Evolutionary conservation across 1,284 basidiomycete species (phyloP), one percentile per base, ranked within the genome.

Genomic region (Takashimella tepidaria): DNA sequence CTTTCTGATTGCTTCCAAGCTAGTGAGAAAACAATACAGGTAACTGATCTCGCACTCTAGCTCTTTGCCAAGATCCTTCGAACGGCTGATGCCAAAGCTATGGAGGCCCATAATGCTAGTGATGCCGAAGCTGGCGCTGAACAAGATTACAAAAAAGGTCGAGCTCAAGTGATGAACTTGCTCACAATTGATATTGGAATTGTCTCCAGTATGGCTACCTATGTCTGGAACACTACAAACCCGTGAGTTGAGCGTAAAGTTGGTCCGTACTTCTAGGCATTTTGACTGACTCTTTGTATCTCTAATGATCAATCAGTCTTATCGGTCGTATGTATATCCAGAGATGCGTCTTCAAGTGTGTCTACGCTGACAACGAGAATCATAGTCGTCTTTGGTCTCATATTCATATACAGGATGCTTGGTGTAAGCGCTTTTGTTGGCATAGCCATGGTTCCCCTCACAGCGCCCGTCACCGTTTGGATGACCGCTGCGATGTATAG

Each of bases 151-250:
- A 60, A 56, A 31, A 64, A 68, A 50, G 72, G 73, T 22, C 54
- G 73, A 27, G 63, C 59, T 27, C 70, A 74, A 50, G 67, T 72
- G 45, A 66, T 76, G 61, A 75, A 76, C 57, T 56, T 76, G 21
- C 54, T 76, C 16, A 72, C 69, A 3, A 71, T 73, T 24, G 74
- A 76, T 55, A 57, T 62, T 1, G 51, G 52, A 13, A 63, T 59
- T 5, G 60, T 75, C 21, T 65, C 69, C 1, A 57, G 60, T 1
- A 53, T 76, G 52, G 70, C 68, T 0, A 66, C 61, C 2, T 59
- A 68, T 22, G 43, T 66, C 3, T 73, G 69, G 66, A 51, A 46
- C 27, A 61, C 72, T 20, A 56, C 67, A 3, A 73, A 75, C 45
- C 66, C 49, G 72, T 74, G 42, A 59, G 72, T 59, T 12, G n/a